These are phyloP conservation scores for Leishmania martiniquensis DNA, from an alignment of 208 protist species.

Conservation along the genomic window DNA sequence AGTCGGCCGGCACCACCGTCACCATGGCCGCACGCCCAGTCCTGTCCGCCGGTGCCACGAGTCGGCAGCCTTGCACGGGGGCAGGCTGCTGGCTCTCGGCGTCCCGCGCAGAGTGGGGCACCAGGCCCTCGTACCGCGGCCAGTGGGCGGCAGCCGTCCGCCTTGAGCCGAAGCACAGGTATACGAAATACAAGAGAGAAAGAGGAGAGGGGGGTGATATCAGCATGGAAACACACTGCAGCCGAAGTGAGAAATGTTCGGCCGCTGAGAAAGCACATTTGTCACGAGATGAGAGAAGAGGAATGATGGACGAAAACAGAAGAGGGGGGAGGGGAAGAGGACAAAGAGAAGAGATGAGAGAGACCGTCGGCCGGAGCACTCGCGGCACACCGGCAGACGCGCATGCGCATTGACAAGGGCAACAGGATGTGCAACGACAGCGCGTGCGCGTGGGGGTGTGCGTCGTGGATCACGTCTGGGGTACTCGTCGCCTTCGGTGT, in stretches of 20 bases:
- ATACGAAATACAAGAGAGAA: neutral
- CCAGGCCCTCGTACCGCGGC: neutral
- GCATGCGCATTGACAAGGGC: neutral
- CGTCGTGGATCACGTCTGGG: neutral
- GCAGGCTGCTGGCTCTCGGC: neutral
- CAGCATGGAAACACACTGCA: neutral
- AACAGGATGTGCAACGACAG: neutral
- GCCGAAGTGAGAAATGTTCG: neutral
- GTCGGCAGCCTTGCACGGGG: neutral
- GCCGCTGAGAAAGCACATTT: neutral
- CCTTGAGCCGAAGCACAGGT: neutral
- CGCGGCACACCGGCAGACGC: neutral
- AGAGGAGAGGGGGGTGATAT: neutral
- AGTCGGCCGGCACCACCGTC: neutral
- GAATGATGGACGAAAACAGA: too few species aligned
- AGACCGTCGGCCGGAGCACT: neutral
- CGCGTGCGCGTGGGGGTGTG: neutral
- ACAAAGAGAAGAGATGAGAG: too few species aligned
- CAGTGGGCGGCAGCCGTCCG: neutral
- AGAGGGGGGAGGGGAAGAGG: too few species aligned
- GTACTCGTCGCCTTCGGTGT: neutral
- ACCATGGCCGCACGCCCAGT: neutral
- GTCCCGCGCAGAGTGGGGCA: neutral
- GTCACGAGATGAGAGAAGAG: too few species aligned
- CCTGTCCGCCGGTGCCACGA: neutral